phyloP scores from a whole-genome alignment of 345 rosid species.

The Eutrema japonicum region DNA sequence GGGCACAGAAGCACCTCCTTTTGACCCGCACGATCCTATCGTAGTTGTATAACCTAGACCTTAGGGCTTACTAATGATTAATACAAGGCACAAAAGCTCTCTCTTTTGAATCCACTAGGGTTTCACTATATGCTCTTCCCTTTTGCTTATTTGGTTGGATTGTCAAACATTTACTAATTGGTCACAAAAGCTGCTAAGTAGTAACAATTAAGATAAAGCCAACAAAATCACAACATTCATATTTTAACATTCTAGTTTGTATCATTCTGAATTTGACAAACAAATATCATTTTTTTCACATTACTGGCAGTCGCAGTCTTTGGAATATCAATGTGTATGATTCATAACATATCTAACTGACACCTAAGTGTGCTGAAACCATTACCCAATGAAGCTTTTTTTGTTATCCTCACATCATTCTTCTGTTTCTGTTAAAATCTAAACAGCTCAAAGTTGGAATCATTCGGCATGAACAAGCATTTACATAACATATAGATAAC shows the following conservation, averaged over 20 bases:
- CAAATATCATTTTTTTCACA: background rate
- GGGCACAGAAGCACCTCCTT: conserved; percentile 33
- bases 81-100: background rate
- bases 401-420: background rate
- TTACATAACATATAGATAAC: conserved; percentile 21
- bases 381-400: background rate
- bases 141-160: too few species aligned
- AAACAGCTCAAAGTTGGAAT: background rate
- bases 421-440: background rate
- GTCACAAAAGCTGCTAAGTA: background rate
- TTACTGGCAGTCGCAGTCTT: background rate
- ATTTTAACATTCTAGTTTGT: background rate
- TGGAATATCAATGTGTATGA: background rate
- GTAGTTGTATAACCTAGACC: background rate
- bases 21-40: conserved; percentile 44
- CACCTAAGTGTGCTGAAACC: background rate
- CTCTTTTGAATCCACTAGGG: background rate
- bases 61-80: background rate
- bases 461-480: conserved; percentile 7
- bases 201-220: background rate
- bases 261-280: background rate
- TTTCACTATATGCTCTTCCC: background rate
- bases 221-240: background rate
- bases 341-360: background rate
- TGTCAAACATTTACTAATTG: too few species aligned